Evolutionary conservation across 352 stramenopile genomes (phyloP).

Genomic region (Phytopythium mirpurense): DNA sequence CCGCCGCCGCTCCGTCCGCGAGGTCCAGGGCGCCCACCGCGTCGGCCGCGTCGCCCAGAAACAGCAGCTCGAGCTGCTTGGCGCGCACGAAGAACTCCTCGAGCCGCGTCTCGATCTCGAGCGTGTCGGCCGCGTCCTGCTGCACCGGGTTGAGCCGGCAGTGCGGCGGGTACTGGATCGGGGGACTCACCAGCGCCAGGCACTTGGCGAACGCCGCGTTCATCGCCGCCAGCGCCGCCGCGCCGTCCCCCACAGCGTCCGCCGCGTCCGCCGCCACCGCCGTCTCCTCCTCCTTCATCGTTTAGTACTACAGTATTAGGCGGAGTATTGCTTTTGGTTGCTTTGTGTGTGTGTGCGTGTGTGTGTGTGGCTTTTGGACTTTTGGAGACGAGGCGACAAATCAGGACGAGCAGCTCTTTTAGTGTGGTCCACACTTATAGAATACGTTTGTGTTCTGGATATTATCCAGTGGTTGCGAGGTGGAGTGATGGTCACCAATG

Average conservation of each 20-base stretch:
- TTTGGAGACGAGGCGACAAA: no score
- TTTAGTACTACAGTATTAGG: no score
- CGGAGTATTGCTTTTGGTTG: no score
- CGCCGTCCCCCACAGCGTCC: conserved; percentile 11
- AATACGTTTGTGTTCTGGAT: no score
- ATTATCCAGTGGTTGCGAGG: no score
- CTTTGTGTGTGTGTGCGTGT: no score
- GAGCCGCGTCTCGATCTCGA: conserved; percentile 61
- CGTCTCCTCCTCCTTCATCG: conserved; percentile 23
- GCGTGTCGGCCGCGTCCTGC: conserved; percentile 68
- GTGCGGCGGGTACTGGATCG: conserved; percentile 80
- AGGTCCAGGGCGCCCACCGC: neutral
- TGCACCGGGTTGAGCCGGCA: conserved; percentile 82
- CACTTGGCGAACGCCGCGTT: conserved; percentile 71
- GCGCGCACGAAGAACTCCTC: conserved; percentile 77
- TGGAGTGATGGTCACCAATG: no score
- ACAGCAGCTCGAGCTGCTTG: conserved; percentile 78
- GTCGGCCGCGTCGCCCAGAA: conserved; percentile 23
- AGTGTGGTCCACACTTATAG: no score
- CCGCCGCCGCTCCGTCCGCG: neutral
- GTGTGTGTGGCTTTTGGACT: no score
- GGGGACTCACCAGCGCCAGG: conserved; percentile 67
- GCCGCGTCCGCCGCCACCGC: conserved; percentile 2
- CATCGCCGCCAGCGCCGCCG: conserved; percentile 55
- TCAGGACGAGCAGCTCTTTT: no score